phyloP scores from a whole-genome alignment of 2,329 filamentous ascomycete genomes.

The Beauveria asiatica region DNA sequence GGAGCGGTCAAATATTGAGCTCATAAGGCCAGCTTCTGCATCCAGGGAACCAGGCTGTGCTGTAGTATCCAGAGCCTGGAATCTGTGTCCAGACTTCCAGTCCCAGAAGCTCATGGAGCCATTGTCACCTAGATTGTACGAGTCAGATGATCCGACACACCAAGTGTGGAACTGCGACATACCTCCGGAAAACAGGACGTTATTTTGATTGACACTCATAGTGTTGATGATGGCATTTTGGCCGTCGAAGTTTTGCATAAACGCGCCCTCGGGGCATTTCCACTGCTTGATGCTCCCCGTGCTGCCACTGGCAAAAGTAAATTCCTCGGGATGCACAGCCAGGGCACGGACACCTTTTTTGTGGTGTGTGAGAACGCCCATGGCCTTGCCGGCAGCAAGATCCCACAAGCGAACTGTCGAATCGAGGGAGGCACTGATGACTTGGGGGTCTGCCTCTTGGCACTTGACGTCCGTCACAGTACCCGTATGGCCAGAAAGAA shows the following conservation, averaged over 20 bases:
- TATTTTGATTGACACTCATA: slow-evolving; percentile 84
- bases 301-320: slow-evolving; percentile 90
- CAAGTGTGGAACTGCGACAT: slow-evolving; percentile 13
- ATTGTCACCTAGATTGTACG: slow-evolving; percentile 55
- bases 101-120: slow-evolving; percentile 98
- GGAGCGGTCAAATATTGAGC: slow-evolving; percentile 82
- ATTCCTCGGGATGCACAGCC: slow-evolving; percentile 80
- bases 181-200: slow-evolving; percentile 86
- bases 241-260: slow-evolving; percentile 98
- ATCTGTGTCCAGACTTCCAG: slow-evolving; percentile 92
- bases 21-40: slow-evolving; percentile 91
- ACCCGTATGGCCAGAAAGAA: slow-evolving; percentile 80
- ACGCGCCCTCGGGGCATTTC: slow-evolving; percentile 95
- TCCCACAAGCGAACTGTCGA: slow-evolving; percentile 91
- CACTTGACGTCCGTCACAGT: slow-evolving; percentile 86
- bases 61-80: slow-evolving; percentile 81
- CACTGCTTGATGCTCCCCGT: slow-evolving; percentile 97
- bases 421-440: slow-evolving; percentile 90
- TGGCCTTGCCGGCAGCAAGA: slow-evolving; percentile 88
- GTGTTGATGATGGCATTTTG: slow-evolving; percentile 97
- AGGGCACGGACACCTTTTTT: slow-evolving; percentile 92
- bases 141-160: not conserved
- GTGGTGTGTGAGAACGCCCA: slow-evolving; percentile 94
- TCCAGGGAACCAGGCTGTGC: slow-evolving; percentile 92
- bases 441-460: slow-evolving; percentile 92